These are phyloP conservation scores for Fusarium staphyleae DNA, from an alignment of 2,329 filamentous ascomycete species.

Conservation along the genomic window DNA sequence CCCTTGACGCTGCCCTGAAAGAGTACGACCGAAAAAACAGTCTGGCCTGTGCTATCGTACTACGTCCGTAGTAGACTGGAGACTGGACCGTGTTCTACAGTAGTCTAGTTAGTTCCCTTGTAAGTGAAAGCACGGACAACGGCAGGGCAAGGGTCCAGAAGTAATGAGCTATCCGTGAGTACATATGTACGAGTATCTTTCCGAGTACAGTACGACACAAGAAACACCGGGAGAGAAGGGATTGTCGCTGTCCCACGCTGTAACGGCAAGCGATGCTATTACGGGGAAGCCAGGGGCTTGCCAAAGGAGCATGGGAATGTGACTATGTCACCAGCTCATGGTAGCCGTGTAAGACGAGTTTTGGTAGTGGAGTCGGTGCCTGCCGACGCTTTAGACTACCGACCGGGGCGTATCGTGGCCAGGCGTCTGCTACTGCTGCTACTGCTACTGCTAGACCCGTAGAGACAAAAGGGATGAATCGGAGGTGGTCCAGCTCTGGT, in stretches of 20 bases:
- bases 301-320: conserved; percentile 11
- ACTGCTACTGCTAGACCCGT: background rate
- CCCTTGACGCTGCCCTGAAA: conserved; percentile 14
- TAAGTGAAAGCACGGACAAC: conserved; percentile 30
- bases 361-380: background rate
- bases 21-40: conserved; percentile 11
- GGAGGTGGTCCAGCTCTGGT: conserved; percentile 6
- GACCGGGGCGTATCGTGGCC: conserved; percentile 7
- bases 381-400: background rate
- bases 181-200: background rate
- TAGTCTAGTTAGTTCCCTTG: conserved; percentile 31
- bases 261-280: conserved; percentile 5
- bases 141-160: conserved; percentile 27
- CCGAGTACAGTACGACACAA: background rate
- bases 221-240: conserved; percentile 19
- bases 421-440: too few species aligned
- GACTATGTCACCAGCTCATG: conserved; percentile 13
- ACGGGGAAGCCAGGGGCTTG: conserved; percentile 14
- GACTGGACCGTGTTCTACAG: conserved; percentile 16
- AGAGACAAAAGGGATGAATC: background rate
- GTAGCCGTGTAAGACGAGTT: conserved; percentile 18
- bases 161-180: background rate
- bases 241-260: conserved; percentile 11
- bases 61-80: too few species aligned
- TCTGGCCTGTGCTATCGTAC: conserved; percentile 29